phyloP scores from a whole-genome alignment of 2,329 filamentous ascomycete species.

The Fusarium anguioides region DNA sequence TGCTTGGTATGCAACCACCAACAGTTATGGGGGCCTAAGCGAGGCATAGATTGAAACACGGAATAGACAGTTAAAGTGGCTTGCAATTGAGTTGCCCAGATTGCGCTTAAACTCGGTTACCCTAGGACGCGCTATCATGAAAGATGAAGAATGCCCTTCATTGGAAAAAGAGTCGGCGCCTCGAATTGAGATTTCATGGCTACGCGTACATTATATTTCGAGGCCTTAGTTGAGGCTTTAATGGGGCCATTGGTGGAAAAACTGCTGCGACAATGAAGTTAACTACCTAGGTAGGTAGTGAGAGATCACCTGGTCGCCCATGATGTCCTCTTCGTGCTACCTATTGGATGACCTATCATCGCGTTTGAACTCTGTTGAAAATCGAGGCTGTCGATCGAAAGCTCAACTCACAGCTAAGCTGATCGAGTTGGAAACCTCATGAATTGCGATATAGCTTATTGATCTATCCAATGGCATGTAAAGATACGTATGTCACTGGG shows the following conservation, averaged over 20 bases:
- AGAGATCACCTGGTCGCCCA: background rate
- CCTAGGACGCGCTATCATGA: constrained; percentile 2
- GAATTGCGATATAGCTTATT: background rate
- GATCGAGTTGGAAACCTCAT: background rate
- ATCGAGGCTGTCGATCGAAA: background rate
- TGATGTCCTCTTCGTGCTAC: background rate
- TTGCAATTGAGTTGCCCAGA: constrained; percentile 10
- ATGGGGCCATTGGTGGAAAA: background rate
- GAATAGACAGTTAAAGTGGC: background rate
- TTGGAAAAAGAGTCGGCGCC: background rate
- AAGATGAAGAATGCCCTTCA: background rate
- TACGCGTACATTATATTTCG: background rate
- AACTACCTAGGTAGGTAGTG: background rate
- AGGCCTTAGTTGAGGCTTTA: background rate
- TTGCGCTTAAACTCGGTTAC: background rate
- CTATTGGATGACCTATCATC: background rate
- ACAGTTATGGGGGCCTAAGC: background rate
- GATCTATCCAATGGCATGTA: background rate
- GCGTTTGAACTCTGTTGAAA: background rate
- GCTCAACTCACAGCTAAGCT: background rate
- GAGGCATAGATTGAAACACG: background rate
- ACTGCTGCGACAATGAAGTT: too few species aligned
- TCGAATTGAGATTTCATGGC: background rate
- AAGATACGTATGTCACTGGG: background rate
- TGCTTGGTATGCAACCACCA: background rate